A percentile compares a stretch with the other conserved stretches of the same genome.
These are phyloP conservation scores for Phytopythium delawarense DNA, from an alignment of 352 stramenopile species.

Conservation along the genomic window DNA sequence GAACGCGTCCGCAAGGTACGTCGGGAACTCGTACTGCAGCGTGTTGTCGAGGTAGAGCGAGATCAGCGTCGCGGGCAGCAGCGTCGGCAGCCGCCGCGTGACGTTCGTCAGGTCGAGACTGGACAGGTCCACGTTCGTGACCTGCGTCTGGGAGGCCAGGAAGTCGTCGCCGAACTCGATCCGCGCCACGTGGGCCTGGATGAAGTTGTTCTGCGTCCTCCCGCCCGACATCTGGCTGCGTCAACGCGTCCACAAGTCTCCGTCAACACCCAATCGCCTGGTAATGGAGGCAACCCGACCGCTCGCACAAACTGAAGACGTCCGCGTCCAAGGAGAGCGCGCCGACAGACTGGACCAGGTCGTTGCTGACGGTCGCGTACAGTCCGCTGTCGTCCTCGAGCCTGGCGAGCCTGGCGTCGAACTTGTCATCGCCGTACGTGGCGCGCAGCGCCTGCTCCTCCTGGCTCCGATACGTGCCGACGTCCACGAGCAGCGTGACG, in stretches of 20 bases:
- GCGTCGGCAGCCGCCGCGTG: slow-evolving; percentile 15
- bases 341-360: slow-evolving; percentile 16
- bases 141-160: slow-evolving; percentile 15
- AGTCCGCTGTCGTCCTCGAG: slow-evolving; percentile 19
- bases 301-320: background rate
- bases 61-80: slow-evolving; percentile 14
- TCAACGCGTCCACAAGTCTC: no score
- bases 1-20: slow-evolving; percentile 12
- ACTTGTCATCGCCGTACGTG: background rate
- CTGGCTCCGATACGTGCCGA: slow-evolving; percentile 21
- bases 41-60: slow-evolving; percentile 23
- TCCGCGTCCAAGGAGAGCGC: slow-evolving; percentile 9
- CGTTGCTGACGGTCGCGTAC: slow-evolving; percentile 26
- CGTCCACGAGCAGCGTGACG: slow-evolving; percentile 21
- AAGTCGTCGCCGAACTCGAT: slow-evolving; percentile 19
- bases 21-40: slow-evolving; percentile 17
- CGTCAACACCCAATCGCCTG: no score
- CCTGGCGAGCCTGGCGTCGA: slow-evolving; percentile 9
- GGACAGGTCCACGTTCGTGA: slow-evolving; percentile 13
- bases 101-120: slow-evolving; percentile 19
- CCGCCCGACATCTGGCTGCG: slow-evolving; percentile 12
- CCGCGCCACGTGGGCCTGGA: slow-evolving; percentile 20
- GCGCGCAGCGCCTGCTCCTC: slow-evolving; percentile 17
- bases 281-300: no score
- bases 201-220: slow-evolving; percentile 7